A percentile compares a stretch with the other conserved stretches of the same genome.
These are phyloP conservation scores for Vitellaria paradoxa DNA, from an alignment of 179 eudicot species.

Conservation along the genomic window DNA sequence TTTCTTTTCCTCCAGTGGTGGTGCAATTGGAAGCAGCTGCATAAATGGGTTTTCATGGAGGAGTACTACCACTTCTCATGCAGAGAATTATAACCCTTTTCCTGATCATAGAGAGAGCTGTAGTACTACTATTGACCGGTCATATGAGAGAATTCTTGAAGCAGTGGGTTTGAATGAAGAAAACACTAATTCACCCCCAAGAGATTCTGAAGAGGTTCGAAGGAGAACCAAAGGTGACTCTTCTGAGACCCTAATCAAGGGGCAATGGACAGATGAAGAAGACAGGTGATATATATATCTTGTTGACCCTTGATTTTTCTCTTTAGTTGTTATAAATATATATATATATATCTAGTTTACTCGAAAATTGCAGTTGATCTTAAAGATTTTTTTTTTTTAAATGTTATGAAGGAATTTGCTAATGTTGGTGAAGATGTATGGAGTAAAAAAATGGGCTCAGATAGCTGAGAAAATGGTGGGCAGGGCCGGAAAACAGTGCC, in stretches of 20 bases:
- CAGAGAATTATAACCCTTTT: background rate
- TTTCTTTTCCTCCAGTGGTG: constrained; percentile 2
- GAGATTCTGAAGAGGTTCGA: background rate
- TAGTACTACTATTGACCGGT: constrained; percentile 3
- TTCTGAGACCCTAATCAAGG: constrained; percentile 36
- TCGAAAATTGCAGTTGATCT: background rate
- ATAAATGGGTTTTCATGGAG: constrained; percentile 11
- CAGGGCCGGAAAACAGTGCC: constrained; percentile 69
- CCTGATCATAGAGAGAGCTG: constrained; percentile 14
- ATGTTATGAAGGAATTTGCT: constrained; percentile 29
- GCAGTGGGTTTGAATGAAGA: constrained; percentile 7
- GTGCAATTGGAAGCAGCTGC: background rate
- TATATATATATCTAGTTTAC: background rate
- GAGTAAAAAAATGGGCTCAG: constrained; percentile 48
- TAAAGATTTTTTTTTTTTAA: constrained; percentile 4
- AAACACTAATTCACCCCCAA: background rate
- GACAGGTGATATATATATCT: constrained; percentile 42
- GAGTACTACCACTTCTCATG: background rate
- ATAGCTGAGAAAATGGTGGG: constrained; percentile 45
- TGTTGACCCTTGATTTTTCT: background rate
- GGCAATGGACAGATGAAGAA: constrained; percentile 75
- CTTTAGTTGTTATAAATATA: background rate
- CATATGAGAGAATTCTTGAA: constrained; percentile 14
- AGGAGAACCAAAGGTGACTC: constrained; percentile 22
- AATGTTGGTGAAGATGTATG: constrained; percentile 37